Base-by-base conservation (phyloP, 2,329 filamentous ascomycete genomes). In the Hirsutella rhossiliensis region DNA sequence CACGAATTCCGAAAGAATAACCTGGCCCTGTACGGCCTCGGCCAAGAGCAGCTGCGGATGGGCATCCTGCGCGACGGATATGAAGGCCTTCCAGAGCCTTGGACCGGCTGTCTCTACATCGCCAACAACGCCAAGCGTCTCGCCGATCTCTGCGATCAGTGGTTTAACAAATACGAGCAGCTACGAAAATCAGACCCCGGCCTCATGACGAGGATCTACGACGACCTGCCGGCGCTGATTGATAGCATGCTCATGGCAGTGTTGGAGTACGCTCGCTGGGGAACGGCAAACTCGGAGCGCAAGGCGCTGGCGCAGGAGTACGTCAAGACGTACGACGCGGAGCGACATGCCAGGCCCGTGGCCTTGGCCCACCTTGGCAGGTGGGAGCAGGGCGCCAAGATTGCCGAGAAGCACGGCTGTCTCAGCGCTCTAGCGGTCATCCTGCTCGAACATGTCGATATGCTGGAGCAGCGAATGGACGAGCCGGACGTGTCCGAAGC, bases 1-100 rank as follows among this genome's bases (percentile, higher is more conserved):
- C 76, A 89, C 47, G 71, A 75, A 1, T 96, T 94, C 61, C 82
- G 92, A 36, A 69, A 75, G 48, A 73, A 76, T 31, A 83, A 90
- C 53, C 69, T 83, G 12, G 64, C 68, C 2, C 63, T 78, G 4
- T 97, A 95, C 58, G 87, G 87, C 2, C 72, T 96, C 5, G 71
- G 74, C 17, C 66, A 75, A 15, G 84, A 88, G 50, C 66, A 75
- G 42, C 62, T 92, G 29, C 69, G 78, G 41, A 68, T 82, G 50
- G 82, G 82, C 7, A 75, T 87, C 20, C 62, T 86, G 11, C 64
- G 67, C 2, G 66, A 72, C 15, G 75, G 77, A 38, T 89, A 87
- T 55, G 73, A 80, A 18, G 76, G 73, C 11, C 70, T 96, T 9
- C 77, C 83, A 0, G 80, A 86, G 47, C 84, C 89, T 38, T 98